A percentile compares a stretch with the other conserved stretches of the same genome.
These are phyloP conservation scores for Penicillium lagena DNA, from an alignment of 495 filamentous ascomycete species.

Conservation along the genomic window DNA sequence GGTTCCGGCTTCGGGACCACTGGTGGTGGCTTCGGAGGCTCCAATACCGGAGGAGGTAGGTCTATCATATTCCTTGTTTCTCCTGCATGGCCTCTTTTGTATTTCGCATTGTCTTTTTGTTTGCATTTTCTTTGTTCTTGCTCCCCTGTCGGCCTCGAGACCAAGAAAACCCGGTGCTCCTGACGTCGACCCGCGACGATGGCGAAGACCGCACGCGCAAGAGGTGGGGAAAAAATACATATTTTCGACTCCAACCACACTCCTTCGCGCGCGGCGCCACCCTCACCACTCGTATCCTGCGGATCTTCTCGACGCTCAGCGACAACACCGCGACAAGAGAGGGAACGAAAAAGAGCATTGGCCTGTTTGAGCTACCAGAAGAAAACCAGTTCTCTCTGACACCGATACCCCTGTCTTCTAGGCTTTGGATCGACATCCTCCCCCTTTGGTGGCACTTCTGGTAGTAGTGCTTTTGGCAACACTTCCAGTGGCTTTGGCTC, in stretches of 20 bases:
- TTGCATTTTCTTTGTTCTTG: constrained; percentile 10
- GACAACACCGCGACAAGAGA: constrained; percentile 25
- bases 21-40: constrained; percentile 31
- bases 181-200: constrained; percentile 29
- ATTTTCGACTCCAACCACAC: no score
- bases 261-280: no score
- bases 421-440: constrained; percentile 51
- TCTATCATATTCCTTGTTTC: constrained; percentile 18
- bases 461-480: constrained; percentile 42
- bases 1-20: constrained; percentile 42
- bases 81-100: constrained; percentile 4
- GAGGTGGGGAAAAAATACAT: background rate
- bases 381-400: constrained; percentile 34
- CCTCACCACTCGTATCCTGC: constrained; percentile 7
- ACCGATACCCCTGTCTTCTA: constrained; percentile 40
- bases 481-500: constrained; percentile 49
- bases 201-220: constrained; percentile 18
- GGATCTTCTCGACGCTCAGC: constrained; percentile 24
- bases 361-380: constrained; percentile 5
- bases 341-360: constrained; percentile 32
- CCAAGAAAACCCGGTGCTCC: constrained; percentile 23
- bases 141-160: constrained; percentile 5
- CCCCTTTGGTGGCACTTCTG: constrained; percentile 29
- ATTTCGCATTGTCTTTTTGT: constrained; percentile 7
- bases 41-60: constrained; percentile 39